A percentile compares a stretch with the other conserved stretches of the same genome.
Conservation (phyloP, 1,139 yeast genomes). For the Debaryomyces singareniensis region DNA sequence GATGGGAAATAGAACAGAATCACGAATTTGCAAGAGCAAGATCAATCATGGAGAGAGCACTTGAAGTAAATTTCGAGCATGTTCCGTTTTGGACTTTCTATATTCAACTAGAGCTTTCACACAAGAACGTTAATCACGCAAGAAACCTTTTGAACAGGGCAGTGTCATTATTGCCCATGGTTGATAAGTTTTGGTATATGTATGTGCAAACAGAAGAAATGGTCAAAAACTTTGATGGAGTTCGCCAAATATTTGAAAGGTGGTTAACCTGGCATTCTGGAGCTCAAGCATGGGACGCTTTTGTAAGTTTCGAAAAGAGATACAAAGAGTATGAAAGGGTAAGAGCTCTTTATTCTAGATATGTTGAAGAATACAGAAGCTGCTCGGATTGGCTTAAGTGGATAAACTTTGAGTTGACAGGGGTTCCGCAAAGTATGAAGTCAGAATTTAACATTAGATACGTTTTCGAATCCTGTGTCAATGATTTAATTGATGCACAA, state of each 20-base stretch:
- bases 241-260: conserved; percentile 62
- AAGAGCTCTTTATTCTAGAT: conserved; percentile 51
- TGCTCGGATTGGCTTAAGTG: conserved; percentile 58
- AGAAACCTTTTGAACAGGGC: conserved; percentile 80
- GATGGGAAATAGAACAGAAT: conserved; percentile 73
- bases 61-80: conserved; percentile 66
- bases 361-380: conserved; percentile 46
- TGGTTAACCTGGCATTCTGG: conserved; percentile 80
- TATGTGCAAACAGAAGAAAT: conserved; percentile 81
- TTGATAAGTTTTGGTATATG: conserved; percentile 82
- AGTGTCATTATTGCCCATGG: conserved; percentile 64
- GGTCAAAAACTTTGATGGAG: conserved; percentile 56
- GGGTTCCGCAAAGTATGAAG: conserved; percentile 6
- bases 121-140: conserved; percentile 79
- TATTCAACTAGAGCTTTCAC: conserved; percentile 68
- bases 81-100: conserved; percentile 86
- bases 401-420: conserved; percentile 27
- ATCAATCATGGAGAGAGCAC: conserved; percentile 82
- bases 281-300: conserved; percentile 68
- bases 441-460: conserved; percentile 41
- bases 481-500: conserved; percentile 30
- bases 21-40: conserved; percentile 71
- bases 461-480: conserved; percentile 65
- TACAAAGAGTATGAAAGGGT: conserved; percentile 55
- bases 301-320: conserved; percentile 64